phyloP scores from a whole-genome alignment of 169 alveolate species.

The Babesia ovata region DNA sequence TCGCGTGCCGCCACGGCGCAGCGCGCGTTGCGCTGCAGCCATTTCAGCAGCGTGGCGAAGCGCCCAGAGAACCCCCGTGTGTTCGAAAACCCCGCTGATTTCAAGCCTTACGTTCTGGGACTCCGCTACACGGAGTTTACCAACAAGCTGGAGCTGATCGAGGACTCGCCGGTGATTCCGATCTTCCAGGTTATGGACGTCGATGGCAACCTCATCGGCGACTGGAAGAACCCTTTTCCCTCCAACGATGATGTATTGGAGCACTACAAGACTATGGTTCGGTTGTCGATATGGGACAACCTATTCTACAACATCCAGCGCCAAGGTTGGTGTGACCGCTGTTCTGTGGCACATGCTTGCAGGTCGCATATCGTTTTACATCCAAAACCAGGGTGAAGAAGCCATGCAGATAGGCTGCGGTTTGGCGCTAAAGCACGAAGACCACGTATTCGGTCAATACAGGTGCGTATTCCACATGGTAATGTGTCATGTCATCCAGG shows the following conservation, averaged over 20 bases:
- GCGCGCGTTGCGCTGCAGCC: background rate
- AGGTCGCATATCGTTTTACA: constrained; percentile 92
- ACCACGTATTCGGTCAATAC: constrained; percentile 90
- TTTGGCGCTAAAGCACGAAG: constrained; percentile 87
- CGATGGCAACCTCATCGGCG: constrained; percentile 74
- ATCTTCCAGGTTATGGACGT: constrained; percentile 76
- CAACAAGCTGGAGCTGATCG: constrained; percentile 66
- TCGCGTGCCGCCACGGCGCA: background rate
- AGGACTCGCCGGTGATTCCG: constrained; percentile 74
- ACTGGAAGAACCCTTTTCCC: constrained; percentile 68
- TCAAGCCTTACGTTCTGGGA: constrained; percentile 69
- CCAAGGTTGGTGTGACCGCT: constrained; percentile 70
- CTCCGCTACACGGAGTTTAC: constrained; percentile 77
- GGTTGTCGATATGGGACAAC: constrained; percentile 81
- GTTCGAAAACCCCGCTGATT: constrained; percentile 52
- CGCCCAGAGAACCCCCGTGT: constrained; percentile 60
- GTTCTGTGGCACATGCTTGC: background rate
- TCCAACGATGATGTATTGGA: constrained; percentile 69
- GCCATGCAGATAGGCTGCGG: constrained; percentile 91
- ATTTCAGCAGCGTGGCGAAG: constrained; percentile 22
- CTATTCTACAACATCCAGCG: constrained; percentile 83
- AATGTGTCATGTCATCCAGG: constrained; percentile 42
- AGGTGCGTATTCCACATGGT: constrained; percentile 20
- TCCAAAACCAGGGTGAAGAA: constrained; percentile 94
- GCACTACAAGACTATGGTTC: constrained; percentile 72